Conservation (phyloP, 305 asterid species). For the Fraxinus ornus region DNA sequence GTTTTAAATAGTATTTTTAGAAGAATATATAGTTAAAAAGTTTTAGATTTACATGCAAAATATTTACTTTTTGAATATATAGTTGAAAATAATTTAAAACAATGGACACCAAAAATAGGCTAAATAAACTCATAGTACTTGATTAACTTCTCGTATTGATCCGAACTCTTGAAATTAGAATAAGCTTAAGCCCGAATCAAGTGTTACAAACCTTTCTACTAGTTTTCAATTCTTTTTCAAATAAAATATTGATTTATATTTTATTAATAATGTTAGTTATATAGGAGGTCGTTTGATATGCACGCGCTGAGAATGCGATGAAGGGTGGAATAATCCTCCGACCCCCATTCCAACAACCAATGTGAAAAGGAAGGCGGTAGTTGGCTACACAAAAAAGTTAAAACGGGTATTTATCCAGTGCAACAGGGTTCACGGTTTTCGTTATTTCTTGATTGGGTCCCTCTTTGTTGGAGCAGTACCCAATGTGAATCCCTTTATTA, state of each 20-base stretch:
- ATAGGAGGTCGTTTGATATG: not conserved
- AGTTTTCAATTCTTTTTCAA: too few species aligned
- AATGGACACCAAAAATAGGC: too few species aligned
- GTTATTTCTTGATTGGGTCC: slow-evolving; percentile 7
- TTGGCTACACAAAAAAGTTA: not conserved
- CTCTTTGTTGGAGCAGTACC: not conserved
- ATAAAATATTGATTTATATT: too few species aligned
- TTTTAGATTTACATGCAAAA: too few species aligned
- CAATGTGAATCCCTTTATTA: not conserved
- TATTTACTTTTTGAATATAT: too few species aligned
- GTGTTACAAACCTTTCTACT: not conserved
- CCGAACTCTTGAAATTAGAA: not conserved
- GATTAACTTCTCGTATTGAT: not conserved
- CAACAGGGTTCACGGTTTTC: slow-evolving; percentile 9
- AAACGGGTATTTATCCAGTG: slow-evolving; percentile 11
- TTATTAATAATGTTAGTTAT: not conserved
- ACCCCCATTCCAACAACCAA: slow-evolving; percentile 23
- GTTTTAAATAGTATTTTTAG: too few species aligned
- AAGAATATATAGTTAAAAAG: too few species aligned
- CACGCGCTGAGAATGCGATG: slow-evolving; percentile 21
- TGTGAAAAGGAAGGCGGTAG: slow-evolving; percentile 12
- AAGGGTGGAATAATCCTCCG: not conserved
- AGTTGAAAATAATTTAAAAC: too few species aligned
- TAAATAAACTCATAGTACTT: not conserved
- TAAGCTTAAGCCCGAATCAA: not conserved